Base-by-base conservation (phyloP, 2,329 filamentous ascomycete genomes). In the Trichoderma guizhouense region DNA sequence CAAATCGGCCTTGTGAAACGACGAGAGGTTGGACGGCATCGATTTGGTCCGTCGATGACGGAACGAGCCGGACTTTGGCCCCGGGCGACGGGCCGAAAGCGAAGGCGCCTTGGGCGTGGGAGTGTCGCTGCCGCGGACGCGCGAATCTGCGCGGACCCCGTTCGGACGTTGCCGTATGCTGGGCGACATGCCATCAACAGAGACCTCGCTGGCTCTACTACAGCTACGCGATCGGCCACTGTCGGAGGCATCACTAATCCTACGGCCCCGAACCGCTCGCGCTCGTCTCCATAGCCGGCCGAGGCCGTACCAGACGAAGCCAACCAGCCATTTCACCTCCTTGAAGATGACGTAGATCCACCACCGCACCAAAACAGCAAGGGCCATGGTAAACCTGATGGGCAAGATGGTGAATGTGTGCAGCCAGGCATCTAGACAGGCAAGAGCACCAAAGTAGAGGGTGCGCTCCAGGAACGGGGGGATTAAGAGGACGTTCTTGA, bases 391-490 rank as follows among this genome's bases (percentile, higher is more conserved):
- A 76, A 99, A 98, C 3, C 96, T 89, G 72, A 99, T 87, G 0
- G 96, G 96, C 0, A 99, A 84, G 58, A 99, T 97, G 0, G 96
- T 99, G 77, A 99, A 97, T 0, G 94, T 97, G 82, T 98, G 96
- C 1, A 99, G 88, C 94, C 95, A 99, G 1, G 95, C 93, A 80
- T 99, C 96, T 7, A 99, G 85, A 81, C 96, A 99, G 7, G 95
- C 95, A 39, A 98, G 82, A 0, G 93, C 91, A 7, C 96, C 96
- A 82, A 99, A 98, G 72, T 91, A 90, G 7, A 99, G 87, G 0
- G 95, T 92, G 60, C 92, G 88, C 82, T 99, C 96, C 6, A 99
- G 86, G 73, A 92, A 93, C 0, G 90, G 88, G 0, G 95, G 94
- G 4, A 99, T 84, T 30, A 94, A 85, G 7, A 99, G 82, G 73